phyloP scores from a whole-genome alignment of 305 asterid species.

The Ajuga reptans region DNA sequence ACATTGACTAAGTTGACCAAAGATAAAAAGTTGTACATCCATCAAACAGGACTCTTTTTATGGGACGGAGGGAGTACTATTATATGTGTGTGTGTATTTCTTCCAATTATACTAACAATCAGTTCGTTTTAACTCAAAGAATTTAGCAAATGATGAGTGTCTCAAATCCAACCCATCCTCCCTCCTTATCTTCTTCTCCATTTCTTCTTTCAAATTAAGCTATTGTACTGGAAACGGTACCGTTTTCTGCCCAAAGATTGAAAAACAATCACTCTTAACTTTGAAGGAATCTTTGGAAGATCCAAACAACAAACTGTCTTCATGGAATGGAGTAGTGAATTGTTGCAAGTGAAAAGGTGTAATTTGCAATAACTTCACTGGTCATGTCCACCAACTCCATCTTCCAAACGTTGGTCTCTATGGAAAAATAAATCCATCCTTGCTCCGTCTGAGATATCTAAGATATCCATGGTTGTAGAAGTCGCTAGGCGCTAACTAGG shows the following conservation, averaged over 20 bases:
- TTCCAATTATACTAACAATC: too few relatives aligned
- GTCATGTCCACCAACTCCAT: constrained; percentile 26
- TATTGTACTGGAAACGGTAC: not conserved
- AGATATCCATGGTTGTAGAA: too few relatives aligned
- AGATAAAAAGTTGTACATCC: too few relatives aligned
- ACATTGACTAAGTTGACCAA: too few relatives aligned
- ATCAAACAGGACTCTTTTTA: too few relatives aligned
- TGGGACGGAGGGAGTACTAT: too few relatives aligned
- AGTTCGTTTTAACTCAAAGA: too few relatives aligned
- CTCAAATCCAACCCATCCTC: not conserved
- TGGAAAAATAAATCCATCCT: not conserved
- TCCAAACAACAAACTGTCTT: constrained; percentile 8
- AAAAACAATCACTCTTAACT: constrained; percentile 19
- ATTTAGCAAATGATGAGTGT: not conserved
- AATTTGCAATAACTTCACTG: constrained; percentile 20
- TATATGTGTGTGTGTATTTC: too few relatives aligned
- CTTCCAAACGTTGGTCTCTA: not conserved
- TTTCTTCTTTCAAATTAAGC: not conserved
- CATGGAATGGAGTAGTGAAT: constrained; percentile 19
- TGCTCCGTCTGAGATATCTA: not conserved
- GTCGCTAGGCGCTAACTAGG: too few relatives aligned
- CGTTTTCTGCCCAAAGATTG: constrained; percentile 18
- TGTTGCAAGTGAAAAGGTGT: constrained; percentile 34
- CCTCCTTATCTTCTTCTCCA: not conserved
- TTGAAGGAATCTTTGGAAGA: constrained; percentile 19